Percentiles rank a stretch among this genome's conserved stretches.
Conservation (phyloP, 495 filamentous ascomycete species). For the Astrothelium subdiscretum region DNA sequence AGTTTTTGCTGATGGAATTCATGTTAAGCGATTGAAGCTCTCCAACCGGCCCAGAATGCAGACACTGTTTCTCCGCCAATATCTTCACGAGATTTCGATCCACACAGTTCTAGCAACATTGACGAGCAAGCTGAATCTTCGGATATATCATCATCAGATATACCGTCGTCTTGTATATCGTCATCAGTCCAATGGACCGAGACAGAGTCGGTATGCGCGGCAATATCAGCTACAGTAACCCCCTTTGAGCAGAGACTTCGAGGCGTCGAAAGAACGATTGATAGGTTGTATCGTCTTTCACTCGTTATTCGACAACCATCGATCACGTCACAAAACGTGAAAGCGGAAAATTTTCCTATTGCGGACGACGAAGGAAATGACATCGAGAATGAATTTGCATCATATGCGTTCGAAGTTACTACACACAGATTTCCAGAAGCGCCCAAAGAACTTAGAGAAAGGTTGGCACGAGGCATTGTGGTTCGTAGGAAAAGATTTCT, state of each 20-base stretch:
- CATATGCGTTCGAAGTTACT: not conserved
- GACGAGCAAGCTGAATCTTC: not conserved
- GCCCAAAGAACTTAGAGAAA: not conserved
- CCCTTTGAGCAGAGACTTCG: not conserved
- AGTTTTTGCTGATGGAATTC: not conserved
- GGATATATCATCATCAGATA: not conserved
- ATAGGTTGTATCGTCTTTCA: conserved; percentile 11
- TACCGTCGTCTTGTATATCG: no score
- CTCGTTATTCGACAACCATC: conserved; percentile 7
- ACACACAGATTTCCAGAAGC: conserved; percentile 8
- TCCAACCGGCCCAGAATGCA: not conserved
- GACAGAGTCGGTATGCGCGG: not conserved
- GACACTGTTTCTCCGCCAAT: not conserved
- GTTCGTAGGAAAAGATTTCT: conserved; percentile 10
- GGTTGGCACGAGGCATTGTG: conserved; percentile 4
- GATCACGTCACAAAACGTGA: conserved; percentile 5
- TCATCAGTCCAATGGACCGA: not conserved
- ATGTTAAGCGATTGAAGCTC: not conserved
- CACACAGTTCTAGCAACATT: not conserved
- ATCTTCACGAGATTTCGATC: not conserved
- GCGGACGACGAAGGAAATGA: conserved; percentile 10
- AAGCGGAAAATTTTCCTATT: conserved; percentile 6
- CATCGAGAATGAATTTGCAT: conserved; percentile 2
- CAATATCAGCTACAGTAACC: not conserved
- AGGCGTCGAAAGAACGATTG: conserved; percentile 8